Evolutionary conservation across 805 yeast genomes (phyloP).

Genomic region (Cyberlindnera xishuangbannaensis): DNA sequence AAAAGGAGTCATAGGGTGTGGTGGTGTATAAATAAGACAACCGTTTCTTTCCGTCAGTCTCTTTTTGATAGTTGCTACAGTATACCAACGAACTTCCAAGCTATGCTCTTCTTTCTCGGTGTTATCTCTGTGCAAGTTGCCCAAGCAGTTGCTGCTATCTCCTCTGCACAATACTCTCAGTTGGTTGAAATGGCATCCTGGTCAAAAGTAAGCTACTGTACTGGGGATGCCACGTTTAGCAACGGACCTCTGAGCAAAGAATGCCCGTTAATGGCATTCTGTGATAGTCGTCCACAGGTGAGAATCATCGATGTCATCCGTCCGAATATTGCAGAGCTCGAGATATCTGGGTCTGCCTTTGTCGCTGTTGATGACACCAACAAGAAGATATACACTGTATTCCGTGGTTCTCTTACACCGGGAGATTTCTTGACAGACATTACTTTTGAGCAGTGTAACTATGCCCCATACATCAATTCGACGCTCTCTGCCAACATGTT

Average conservation of each 20-base stretch:
- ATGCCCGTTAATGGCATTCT: slow-evolving; percentile 16
- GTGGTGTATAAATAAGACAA: no score
- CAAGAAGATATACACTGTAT: slow-evolving; percentile 42
- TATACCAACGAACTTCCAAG: no score
- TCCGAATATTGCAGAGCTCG: slow-evolving; percentile 24
- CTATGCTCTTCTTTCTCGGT: not conserved
- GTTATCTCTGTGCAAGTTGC: not conserved
- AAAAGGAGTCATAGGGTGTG: no score
- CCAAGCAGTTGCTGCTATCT: slow-evolving; percentile 3
- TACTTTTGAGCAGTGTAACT: slow-evolving; percentile 38
- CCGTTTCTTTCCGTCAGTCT: no score
- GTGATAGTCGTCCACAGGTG: slow-evolving; percentile 7
- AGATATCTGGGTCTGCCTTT: slow-evolving; percentile 50
- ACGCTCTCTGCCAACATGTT: slow-evolving; percentile 1
- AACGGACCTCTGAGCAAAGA: slow-evolving; percentile 9
- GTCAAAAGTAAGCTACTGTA: slow-evolving; percentile 19
- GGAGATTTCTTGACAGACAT: slow-evolving; percentile 64
- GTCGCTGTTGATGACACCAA: slow-evolving; percentile 43
- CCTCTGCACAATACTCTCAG: slow-evolving; percentile 10
- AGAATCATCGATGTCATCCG: slow-evolving; percentile 8
- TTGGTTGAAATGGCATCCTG: slow-evolving; percentile 11
- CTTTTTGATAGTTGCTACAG: no score
- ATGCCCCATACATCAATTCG: slow-evolving; percentile 33
- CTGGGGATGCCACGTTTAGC: slow-evolving; percentile 3
- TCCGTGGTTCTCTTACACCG: slow-evolving; percentile 58